Evolutionary conservation across 331 rosid species (phyloP).

Genomic region (Pyracantha coccinea): DNA sequence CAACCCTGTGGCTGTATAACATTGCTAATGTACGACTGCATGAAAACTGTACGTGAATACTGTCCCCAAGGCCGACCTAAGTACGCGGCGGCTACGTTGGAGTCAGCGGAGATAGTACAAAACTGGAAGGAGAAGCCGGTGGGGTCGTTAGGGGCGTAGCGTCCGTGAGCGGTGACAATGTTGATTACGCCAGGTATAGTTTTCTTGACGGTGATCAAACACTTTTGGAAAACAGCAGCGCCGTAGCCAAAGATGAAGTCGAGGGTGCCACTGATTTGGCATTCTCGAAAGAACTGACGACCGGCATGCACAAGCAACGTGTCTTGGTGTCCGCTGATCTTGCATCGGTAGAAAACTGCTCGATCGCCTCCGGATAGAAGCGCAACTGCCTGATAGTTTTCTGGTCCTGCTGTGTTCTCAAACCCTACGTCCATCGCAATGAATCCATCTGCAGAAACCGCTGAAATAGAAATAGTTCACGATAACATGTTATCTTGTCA

Average conservation of each 20-base stretch:
- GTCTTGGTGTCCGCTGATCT: slow-evolving; percentile 11
- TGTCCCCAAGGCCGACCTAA: slow-evolving; percentile 11
- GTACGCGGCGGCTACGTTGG: background rate
- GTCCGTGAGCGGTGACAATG: background rate
- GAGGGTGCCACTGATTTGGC: background rate
- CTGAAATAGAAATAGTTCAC: background rate
- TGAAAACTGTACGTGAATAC: slow-evolving; percentile 4
- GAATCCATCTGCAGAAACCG: slow-evolving; percentile 3
- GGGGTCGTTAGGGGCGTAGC: background rate
- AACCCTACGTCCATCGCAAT: slow-evolving; percentile 15
- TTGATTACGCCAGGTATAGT: background rate
- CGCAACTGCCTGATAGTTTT: background rate
- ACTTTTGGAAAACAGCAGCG: slow-evolving; percentile 1
- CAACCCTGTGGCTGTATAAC: slow-evolving; percentile 4
- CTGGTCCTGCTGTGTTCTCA: slow-evolving; percentile 4
- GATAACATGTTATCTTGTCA: background rate
- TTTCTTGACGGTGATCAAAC: background rate
- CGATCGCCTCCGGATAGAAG: background rate
- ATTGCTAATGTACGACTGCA: slow-evolving; percentile 2
- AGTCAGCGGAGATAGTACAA: background rate
- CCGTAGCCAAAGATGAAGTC: slow-evolving; percentile 15
- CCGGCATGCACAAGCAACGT: background rate
- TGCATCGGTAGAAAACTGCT: slow-evolving; percentile 3
- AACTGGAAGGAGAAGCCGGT: slow-evolving; percentile 18
- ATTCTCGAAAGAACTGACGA: slow-evolving; percentile 9